Percentiles rank a stretch among this genome's conserved stretches.
phyloP scores from a whole-genome alignment of 2,329 filamentous ascomycete species.

The Aspergillus pseudotamarii region DNA sequence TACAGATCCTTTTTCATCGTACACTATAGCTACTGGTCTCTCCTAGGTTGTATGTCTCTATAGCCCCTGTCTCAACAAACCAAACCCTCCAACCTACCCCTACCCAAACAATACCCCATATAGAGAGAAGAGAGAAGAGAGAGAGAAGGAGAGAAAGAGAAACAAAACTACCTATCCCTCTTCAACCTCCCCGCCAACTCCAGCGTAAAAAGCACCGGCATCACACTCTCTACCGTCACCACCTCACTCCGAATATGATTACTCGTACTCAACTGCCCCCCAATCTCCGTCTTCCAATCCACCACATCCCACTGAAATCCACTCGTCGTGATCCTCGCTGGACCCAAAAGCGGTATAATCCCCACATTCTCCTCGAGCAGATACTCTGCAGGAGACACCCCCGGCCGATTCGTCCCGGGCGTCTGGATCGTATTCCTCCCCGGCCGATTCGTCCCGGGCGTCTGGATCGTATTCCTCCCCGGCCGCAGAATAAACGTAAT shows the following conservation, averaged over 20 bases:
- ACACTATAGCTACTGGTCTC: not conserved
- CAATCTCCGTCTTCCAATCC: slow-evolving; percentile 77
- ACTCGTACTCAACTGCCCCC: slow-evolving; percentile 74
- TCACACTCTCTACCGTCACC: slow-evolving; percentile 65
- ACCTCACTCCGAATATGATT: slow-evolving; percentile 69
- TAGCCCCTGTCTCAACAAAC: too few species aligned
- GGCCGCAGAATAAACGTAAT: slow-evolving; percentile 78
- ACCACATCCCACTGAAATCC: slow-evolving; percentile 91
- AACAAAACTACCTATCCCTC: slow-evolving; percentile 15
- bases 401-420: slow-evolving; percentile 43
- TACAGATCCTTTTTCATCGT: not conserved
- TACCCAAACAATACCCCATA: not conserved
- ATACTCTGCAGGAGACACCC: slow-evolving; percentile 12
- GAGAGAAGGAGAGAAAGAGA: not conserved
- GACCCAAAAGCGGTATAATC: slow-evolving; percentile 80
- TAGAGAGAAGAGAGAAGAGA: not conserved
- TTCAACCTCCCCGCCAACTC: slow-evolving; percentile 56
- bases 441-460: slow-evolving; percentile 49
- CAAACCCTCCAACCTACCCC: too few species aligned
- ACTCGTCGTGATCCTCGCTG: slow-evolving; percentile 73
- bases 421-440: slow-evolving; percentile 66
- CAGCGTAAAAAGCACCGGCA: slow-evolving; percentile 74
- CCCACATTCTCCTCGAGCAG: slow-evolving; percentile 78
- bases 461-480: slow-evolving; percentile 69
- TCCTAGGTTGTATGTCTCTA: not conserved